Evolutionary conservation across 2,329 filamentous ascomycete species (phyloP).

Genomic region (Pseudonectria buxi): DNA sequence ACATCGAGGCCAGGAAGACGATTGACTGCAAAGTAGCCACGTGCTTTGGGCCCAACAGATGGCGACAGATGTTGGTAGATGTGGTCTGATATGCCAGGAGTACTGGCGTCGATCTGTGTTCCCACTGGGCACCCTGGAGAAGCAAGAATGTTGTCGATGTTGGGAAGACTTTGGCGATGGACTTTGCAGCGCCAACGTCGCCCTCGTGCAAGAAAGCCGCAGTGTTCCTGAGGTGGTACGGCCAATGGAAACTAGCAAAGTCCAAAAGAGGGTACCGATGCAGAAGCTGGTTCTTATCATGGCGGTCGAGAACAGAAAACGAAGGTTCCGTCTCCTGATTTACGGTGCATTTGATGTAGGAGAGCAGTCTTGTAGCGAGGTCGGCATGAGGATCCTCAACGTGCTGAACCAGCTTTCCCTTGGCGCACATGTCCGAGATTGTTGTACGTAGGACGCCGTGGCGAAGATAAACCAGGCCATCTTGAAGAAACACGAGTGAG

Average conservation of each 20-base stretch:
- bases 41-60: slow-evolving; percentile 19
- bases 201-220: slow-evolving; percentile 5
- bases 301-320: slow-evolving; percentile 18
- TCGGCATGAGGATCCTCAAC: slow-evolving; percentile 29
- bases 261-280: slow-evolving; percentile 13
- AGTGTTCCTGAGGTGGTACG: slow-evolving; percentile 8
- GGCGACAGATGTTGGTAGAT: slow-evolving; percentile 24
- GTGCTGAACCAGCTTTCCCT: slow-evolving; percentile 23
- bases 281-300: slow-evolving; percentile 20
- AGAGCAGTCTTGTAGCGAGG: slow-evolving; percentile 24
- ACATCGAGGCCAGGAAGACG: slow-evolving; percentile 9
- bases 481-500: slow-evolving; percentile 27
- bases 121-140: slow-evolving; percentile 12
- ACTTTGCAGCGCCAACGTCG: slow-evolving; percentile 3
- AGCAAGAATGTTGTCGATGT: slow-evolving; percentile 4
- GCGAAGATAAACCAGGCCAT: slow-evolving; percentile 28
- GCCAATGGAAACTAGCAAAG: slow-evolving; percentile 17
- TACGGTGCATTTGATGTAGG: slow-evolving; percentile 26
- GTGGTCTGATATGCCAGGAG: slow-evolving; percentile 22
- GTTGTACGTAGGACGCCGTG: slow-evolving; percentile 27
- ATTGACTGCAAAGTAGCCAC: slow-evolving; percentile 11
- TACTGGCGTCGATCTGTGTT: slow-evolving; percentile 23
- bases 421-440: slow-evolving; percentile 23
- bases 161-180: slow-evolving; percentile 8
- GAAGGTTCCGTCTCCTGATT: slow-evolving; percentile 26